These are phyloP conservation scores for Aphanocladium album DNA, from an alignment of 2,329 filamentous ascomycete genomes.

Conservation along the genomic window DNA sequence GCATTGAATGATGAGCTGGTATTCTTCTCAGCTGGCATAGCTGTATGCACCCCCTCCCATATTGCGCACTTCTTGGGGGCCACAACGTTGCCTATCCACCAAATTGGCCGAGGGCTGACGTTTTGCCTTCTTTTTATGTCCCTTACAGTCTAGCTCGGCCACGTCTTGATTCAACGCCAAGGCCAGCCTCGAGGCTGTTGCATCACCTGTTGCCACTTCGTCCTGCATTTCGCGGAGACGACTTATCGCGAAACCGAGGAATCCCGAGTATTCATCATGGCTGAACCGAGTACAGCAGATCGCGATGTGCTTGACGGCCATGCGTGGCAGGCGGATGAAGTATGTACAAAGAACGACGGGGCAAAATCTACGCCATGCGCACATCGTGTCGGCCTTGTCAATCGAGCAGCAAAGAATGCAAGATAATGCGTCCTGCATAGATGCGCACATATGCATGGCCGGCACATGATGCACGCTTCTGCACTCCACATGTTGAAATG, in stretches of 20 bases:
- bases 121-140: background rate
- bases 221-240: background rate
- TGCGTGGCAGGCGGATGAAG: too few relatives aligned
- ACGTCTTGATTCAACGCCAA: constrained; percentile 7
- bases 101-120: background rate
- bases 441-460: background rate
- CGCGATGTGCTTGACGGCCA: too few relatives aligned
- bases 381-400: background rate
- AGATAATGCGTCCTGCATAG: background rate
- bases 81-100: background rate
- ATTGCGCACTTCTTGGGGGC: background rate
- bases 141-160: constrained; percentile 5
- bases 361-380: background rate
- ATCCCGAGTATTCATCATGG: background rate
- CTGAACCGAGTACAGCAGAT: too few relatives aligned
- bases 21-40: background rate
- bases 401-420: constrained; percentile 2
- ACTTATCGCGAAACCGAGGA: background rate
- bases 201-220: background rate
- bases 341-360: background rate
- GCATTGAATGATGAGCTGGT: background rate
- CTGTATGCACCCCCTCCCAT: background rate
- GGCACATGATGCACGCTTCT: constrained; percentile 7
- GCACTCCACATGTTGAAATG: background rate
- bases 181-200: background rate